Conservation (phyloP, 2,329 filamentous ascomycete genomes). For the Cladophialophora yegresii region DNA sequence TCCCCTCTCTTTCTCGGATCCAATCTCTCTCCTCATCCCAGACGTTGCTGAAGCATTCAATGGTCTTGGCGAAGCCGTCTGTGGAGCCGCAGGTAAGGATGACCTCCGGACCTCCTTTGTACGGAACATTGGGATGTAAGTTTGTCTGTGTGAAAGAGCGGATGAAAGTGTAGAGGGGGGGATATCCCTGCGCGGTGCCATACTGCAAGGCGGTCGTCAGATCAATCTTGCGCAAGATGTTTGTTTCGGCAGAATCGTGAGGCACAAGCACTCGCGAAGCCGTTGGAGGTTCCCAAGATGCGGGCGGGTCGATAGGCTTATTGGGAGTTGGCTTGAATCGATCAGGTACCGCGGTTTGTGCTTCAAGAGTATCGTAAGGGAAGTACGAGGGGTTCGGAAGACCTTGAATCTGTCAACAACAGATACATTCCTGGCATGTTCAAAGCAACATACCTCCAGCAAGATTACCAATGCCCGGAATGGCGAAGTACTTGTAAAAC, state of each 20-base stretch:
- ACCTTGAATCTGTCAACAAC: slow-evolving; percentile 53
- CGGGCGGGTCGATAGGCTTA: slow-evolving; percentile 54
- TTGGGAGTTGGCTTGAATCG: slow-evolving; percentile 73
- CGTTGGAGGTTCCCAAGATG: slow-evolving; percentile 41
- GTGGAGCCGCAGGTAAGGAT: slow-evolving; percentile 79
- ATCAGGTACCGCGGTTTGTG: slow-evolving; percentile 71
- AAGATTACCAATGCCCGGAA: slow-evolving; percentile 63
- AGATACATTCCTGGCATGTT: not conserved
- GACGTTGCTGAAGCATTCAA: slow-evolving; percentile 73
- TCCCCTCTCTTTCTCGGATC: slow-evolving; percentile 68
- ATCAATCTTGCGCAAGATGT: slow-evolving; percentile 72
- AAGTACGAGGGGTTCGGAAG: slow-evolving; percentile 81
- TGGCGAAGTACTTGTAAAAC: slow-evolving; percentile 81
- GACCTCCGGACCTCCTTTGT: slow-evolving; percentile 73
- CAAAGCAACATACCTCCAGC: slow-evolving; percentile 54
- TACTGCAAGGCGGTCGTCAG: slow-evolving; percentile 83
- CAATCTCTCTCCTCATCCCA: slow-evolving; percentile 72
- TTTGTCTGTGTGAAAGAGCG: slow-evolving; percentile 74
- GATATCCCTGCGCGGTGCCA: slow-evolving; percentile 78
- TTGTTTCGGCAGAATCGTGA: slow-evolving; percentile 60
- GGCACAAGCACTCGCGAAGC: slow-evolving; percentile 69
- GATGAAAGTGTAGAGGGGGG: slow-evolving; percentile 74
- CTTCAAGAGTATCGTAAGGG: slow-evolving; percentile 87
- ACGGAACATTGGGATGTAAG: slow-evolving; percentile 79
- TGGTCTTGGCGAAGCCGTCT: slow-evolving; percentile 77